Base-by-base conservation (phyloP, 2,329 filamentous ascomycete genomes). In the Myotisia sp. region DNA sequence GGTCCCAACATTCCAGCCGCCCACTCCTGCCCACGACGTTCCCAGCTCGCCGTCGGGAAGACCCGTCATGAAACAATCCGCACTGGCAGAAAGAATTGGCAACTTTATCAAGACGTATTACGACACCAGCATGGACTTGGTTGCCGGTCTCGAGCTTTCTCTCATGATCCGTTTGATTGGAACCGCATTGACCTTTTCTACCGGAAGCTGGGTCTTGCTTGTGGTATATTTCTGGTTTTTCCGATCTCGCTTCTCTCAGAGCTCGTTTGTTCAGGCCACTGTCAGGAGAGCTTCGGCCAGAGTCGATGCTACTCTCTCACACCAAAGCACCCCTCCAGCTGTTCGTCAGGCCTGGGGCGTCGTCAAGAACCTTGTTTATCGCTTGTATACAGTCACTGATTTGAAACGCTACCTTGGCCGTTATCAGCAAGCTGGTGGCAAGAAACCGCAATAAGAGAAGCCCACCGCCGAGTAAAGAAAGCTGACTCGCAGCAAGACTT, bases 61-160 rank as follows among this genome's bases (percentile, higher is more conserved):
- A 37, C 49, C 55, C 56, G 60, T 64, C 52, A 45, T 52, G 34
- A 55, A 56, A 43, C 48, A 63, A 74, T 63, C 64, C 66, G 74
- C 76, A 27, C 61, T 85, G 37, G 77, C 81, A 35, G 85, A 94
- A 42, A 72, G 69, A 47, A 93, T 98, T 57, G 85, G 85, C 47
- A 71, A 70, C 50, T 98, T 98, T 52, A 85, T 98, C 58, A 95
- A 95, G 75, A 75, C 85, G 56, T 94, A 95, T 72, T 98, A 98
- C 56, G 90, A 98, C 57, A 65, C 74, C 41, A 92, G 84, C 60
- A 98, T 98, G 90, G 82, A 80, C 38, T 67, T 95, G 41, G 90
- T 98, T 20, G 80, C 87, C 23, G 66, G 69, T 29, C 80, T 98
- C 39, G 90, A 98, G 65, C 83, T 95, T 46, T 62, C 72, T 26